A percentile compares a stretch with the other conserved stretches of the same genome.
These are phyloP conservation scores for Phytophthora rubi DNA, from an alignment of 352 stramenopile species.

Conservation along the genomic window DNA sequence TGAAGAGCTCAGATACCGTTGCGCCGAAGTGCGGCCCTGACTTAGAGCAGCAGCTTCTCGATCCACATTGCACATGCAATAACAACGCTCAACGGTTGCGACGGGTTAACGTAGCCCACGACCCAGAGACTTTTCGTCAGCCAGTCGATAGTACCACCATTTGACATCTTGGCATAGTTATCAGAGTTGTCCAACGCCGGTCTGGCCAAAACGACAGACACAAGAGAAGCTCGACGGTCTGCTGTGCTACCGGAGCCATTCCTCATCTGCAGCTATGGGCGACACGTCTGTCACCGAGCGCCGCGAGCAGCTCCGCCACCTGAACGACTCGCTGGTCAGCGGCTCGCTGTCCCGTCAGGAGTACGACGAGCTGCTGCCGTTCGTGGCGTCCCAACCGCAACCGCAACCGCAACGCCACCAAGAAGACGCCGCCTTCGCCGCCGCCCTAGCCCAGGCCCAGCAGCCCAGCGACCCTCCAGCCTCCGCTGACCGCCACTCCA, in stretches of 20 bases:
- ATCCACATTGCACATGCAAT: neutral
- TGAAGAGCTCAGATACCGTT: neutral
- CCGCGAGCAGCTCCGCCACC: slow-evolving; percentile 41
- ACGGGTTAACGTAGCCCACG: neutral
- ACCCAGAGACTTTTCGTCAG: neutral
- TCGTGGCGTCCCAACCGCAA: slow-evolving; percentile 27
- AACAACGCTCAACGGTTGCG: neutral
- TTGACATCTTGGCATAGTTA: slow-evolving; percentile 10
- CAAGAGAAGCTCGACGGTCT: neutral
- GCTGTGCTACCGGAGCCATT: neutral
- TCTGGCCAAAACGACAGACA: neutral
- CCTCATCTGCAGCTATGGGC: slow-evolving; percentile 17
- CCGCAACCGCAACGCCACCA: neutral
- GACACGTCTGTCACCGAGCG: slow-evolving; percentile 20
- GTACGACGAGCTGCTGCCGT: slow-evolving; percentile 50
- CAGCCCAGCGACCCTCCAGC: slow-evolving; percentile 8
- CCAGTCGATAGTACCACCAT: neutral
- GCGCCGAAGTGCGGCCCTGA: neutral
- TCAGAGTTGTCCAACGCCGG: slow-evolving; percentile 5
- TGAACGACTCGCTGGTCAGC: slow-evolving; percentile 43
- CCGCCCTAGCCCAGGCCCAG: slow-evolving; percentile 10
- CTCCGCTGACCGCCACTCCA: neutral
- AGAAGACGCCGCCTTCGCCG: slow-evolving; percentile 15
- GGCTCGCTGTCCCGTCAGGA: slow-evolving; percentile 42
- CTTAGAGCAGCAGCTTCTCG: neutral